Percentiles rank a stretch among this genome's conserved stretches.
These are phyloP conservation scores for Penicillium sp. DNA, from an alignment of 2,329 filamentous ascomycete species.

Conservation along the genomic window DNA sequence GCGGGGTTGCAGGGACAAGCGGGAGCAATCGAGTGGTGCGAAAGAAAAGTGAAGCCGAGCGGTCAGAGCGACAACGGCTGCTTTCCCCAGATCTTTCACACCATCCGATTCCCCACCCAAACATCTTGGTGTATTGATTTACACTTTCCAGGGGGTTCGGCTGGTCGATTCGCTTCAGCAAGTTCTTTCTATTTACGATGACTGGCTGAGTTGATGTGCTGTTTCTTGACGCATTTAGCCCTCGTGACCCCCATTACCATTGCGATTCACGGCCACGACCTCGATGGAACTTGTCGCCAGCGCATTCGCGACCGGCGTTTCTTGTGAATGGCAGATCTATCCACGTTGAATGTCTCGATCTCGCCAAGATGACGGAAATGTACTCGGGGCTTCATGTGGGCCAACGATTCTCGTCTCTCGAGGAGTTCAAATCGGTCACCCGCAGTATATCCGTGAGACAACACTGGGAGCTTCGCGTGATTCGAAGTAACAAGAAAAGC, in stretches of 20 bases:
- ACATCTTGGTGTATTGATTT: not conserved
- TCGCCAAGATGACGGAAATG: slow-evolving; percentile 34
- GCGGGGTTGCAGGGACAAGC: slow-evolving; percentile 7
- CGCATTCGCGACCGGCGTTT: slow-evolving; percentile 12
- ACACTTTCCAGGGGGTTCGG: slow-evolving; percentile 3
- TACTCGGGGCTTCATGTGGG: slow-evolving; percentile 38
- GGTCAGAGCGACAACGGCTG: slow-evolving; percentile 14
- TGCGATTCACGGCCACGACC: slow-evolving; percentile 3
- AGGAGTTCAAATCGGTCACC: slow-evolving; percentile 37
- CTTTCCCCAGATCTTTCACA: slow-evolving; percentile 10
- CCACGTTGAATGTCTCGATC: slow-evolving; percentile 10
- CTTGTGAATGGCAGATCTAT: slow-evolving; percentile 13
- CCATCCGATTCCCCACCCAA: not conserved
- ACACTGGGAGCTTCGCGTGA: slow-evolving; percentile 39
- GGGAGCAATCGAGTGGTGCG: too few species aligned
- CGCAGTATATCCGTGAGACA: slow-evolving; percentile 39
- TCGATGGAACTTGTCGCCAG: slow-evolving; percentile 25
- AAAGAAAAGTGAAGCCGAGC: slow-evolving; percentile 23
- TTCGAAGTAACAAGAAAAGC: slow-evolving; percentile 39
- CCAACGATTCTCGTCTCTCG: slow-evolving; percentile 36
- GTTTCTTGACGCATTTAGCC: slow-evolving; percentile 2
- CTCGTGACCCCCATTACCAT: slow-evolving; percentile 3
- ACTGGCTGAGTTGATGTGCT: slow-evolving; percentile 12
- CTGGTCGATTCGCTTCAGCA: slow-evolving; percentile 6
- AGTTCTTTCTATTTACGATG: slow-evolving; percentile 8